Percentiles rank a stretch among this genome's conserved stretches.
Evolutionary conservation across 805 yeast genomes (phyloP).

Genomic region (Candida ulmi): DNA sequence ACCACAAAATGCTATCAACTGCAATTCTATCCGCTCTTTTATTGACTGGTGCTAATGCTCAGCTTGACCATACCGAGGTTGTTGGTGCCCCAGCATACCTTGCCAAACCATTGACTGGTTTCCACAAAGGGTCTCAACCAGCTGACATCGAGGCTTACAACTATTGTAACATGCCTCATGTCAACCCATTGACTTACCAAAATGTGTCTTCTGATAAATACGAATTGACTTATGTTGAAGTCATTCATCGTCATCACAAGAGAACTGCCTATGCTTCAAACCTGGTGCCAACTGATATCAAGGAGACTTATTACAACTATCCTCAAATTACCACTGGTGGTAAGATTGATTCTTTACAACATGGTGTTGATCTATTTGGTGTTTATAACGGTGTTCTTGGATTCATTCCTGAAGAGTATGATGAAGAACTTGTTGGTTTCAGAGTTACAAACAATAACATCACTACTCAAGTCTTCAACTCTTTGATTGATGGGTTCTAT

Average conservation of each 20-base stretch:
- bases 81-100: constrained; percentile 14
- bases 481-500: constrained; percentile 32
- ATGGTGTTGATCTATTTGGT: constrained; percentile 32
- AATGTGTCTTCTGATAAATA: constrained; percentile 23
- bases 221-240: constrained; percentile 30
- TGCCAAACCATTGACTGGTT: constrained; percentile 15
- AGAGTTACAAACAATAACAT: constrained; percentile 35
- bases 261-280: constrained; percentile 36
- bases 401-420: constrained; percentile 30
- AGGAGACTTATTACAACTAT: constrained; percentile 23
- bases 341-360: constrained; percentile 31
- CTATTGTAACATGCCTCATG: constrained; percentile 42
- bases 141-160: constrained; percentile 29
- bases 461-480: constrained; percentile 35
- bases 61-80: not conserved
- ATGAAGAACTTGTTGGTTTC: constrained; percentile 23
- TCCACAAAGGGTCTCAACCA: constrained; percentile 19
- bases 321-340: constrained; percentile 38
- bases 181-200: constrained; percentile 24
- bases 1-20: not conserved
- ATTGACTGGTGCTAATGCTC: not conserved
- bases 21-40: not conserved
- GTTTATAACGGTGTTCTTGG: constrained; percentile 32
- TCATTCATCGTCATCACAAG: constrained; percentile 39
- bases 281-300: constrained; percentile 27